These are phyloP conservation scores for Curvularia eragrostidis DNA, from an alignment of 2,329 filamentous ascomycete species.

Conservation along the genomic window DNA sequence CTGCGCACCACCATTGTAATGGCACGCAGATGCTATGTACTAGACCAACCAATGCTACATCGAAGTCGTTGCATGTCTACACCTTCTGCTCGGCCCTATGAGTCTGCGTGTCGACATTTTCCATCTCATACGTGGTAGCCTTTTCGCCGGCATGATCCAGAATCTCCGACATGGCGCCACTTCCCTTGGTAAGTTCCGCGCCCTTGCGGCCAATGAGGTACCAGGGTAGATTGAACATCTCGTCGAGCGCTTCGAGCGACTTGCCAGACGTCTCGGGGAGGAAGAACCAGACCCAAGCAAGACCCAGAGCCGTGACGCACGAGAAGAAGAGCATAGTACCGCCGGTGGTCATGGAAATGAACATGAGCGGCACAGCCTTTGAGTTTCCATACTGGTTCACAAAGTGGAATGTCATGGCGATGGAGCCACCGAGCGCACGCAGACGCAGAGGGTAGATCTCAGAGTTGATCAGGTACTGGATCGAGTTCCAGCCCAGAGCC, in stretches of 20 bases:
- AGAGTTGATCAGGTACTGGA: slow-evolving; percentile 79
- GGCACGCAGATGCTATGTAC: neutral
- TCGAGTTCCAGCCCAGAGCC: slow-evolving; percentile 68
- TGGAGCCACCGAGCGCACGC: slow-evolving; percentile 71
- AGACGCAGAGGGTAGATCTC: slow-evolving; percentile 80
- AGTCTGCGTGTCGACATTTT: slow-evolving; percentile 23
- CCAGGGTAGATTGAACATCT: slow-evolving; percentile 75
- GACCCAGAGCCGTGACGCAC: slow-evolving; percentile 70
- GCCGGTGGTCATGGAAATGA: slow-evolving; percentile 64
- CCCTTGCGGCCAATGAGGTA: slow-evolving; percentile 69
- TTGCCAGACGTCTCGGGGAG: slow-evolving; percentile 74
- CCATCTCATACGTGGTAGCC: slow-evolving; percentile 37
- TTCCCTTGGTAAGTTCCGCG: slow-evolving; percentile 41
- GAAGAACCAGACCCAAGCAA: slow-evolving; percentile 73
- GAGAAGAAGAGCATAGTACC: slow-evolving; percentile 82
- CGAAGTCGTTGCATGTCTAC: neutral
- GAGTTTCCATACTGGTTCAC: slow-evolving; percentile 80
- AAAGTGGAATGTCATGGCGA: slow-evolving; percentile 81
- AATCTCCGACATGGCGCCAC: slow-evolving; percentile 42
- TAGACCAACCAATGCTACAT: neutral
- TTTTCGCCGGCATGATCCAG: slow-evolving; percentile 45
- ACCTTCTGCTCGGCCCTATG: slow-evolving; percentile 31
- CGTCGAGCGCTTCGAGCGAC: slow-evolving; percentile 72
- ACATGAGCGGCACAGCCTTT: slow-evolving; percentile 75
- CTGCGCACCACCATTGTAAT: neutral